Evolutionary conservation across 2,329 filamentous ascomycete genomes (phyloP), one percentile per base, ranked within the genome.

Genomic region (Dactylellina drechsleri): DNA sequence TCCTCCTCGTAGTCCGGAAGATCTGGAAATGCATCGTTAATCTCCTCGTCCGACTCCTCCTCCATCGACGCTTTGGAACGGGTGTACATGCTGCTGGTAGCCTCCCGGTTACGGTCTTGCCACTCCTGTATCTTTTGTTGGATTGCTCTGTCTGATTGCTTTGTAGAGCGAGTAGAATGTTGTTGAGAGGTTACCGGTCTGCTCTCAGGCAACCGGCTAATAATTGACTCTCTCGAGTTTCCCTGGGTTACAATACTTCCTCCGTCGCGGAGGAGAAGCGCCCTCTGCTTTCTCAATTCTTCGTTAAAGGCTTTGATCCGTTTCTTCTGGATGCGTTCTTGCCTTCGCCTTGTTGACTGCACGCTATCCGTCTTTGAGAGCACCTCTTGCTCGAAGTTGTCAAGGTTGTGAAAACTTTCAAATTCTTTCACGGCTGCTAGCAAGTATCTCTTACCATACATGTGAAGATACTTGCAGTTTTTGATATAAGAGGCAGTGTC

Each of bases 251-350:
- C 50, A 3, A 74, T 74, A 20, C 70, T 74, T 8, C 70, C 70
- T 6, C 70, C 70, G 61, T 74, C 56, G 6, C 62, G 31, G 8
- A 67, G 5, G 43, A 64, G 58, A 1, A 74, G 1, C 1, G 15
- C 18, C n/a, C 66, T 5, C 26, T 74, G 70, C 57, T 66, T 74
- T 20, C 45, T 50, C 10, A 74, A 36, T 28, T 74, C 70, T 54
- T 74, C 28, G 31, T 74, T 74, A 50, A 74, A 74, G 10, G 70
- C 62, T 13, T 40, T 23, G 10, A 74, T n/a, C 20, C 70, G 41
- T 41, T 62, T 16, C 31, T 67, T 61, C 15, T 64, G 56, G 18
- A 74, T 59, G 0, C n/a, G 40, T 1, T 40, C 52, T 31, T 74
- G 62, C 5, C 70, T 58, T 47, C 62, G 50, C 40, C 62, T 40